These are phyloP conservation scores for Ilyonectria mors-panacis DNA, from an alignment of 2,329 filamentous ascomycete genomes.

Conservation along the genomic window DNA sequence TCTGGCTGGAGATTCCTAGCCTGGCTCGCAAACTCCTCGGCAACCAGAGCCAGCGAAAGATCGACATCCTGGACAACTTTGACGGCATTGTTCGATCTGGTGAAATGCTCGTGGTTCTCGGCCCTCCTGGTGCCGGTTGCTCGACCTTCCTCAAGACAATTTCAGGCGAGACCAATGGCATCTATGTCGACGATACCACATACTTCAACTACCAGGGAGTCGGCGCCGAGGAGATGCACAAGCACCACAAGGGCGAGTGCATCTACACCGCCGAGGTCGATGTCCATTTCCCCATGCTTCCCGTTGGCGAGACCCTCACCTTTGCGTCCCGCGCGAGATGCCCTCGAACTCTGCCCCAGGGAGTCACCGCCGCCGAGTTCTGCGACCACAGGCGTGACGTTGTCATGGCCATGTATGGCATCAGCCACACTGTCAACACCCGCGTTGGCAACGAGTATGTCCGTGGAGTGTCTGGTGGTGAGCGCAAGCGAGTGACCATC, in stretches of 20 bases:
- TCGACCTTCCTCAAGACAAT: slow-evolving; percentile 33
- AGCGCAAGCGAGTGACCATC: slow-evolving; percentile 30
- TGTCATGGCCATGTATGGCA: slow-evolving; percentile 33
- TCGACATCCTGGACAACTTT: slow-evolving; percentile 26
- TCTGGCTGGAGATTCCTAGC: slow-evolving; percentile 25
- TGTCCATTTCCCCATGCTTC: slow-evolving; percentile 29
- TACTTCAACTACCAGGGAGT: slow-evolving; percentile 34
- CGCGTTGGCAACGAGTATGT: slow-evolving; percentile 30
- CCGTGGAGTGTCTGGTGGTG: slow-evolving; percentile 27
- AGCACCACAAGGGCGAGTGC: slow-evolving; percentile 27
- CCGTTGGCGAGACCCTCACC: slow-evolving; percentile 30
- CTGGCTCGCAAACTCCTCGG: slow-evolving; percentile 13
- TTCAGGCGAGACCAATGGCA: slow-evolving; percentile 27
- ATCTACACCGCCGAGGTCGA: slow-evolving; percentile 32
- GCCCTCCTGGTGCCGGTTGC: slow-evolving; percentile 24
- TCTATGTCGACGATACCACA: slow-evolving; percentile 24
- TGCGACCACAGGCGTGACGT: slow-evolving; percentile 32
- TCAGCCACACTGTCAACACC: slow-evolving; percentile 31
- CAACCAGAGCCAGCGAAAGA: slow-evolving; percentile 13
- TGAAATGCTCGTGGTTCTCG: slow-evolving; percentile 29
- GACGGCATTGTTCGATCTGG: slow-evolving; percentile 22
- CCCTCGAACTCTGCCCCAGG: slow-evolving; percentile 21
- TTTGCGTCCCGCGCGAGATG: slow-evolving; percentile 28
- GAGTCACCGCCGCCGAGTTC: slow-evolving; percentile 12
- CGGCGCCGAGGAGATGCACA: slow-evolving; percentile 27